Evolutionary conservation across 1,139 yeast genomes (phyloP).

Genomic region (Candida sanyaensis): DNA sequence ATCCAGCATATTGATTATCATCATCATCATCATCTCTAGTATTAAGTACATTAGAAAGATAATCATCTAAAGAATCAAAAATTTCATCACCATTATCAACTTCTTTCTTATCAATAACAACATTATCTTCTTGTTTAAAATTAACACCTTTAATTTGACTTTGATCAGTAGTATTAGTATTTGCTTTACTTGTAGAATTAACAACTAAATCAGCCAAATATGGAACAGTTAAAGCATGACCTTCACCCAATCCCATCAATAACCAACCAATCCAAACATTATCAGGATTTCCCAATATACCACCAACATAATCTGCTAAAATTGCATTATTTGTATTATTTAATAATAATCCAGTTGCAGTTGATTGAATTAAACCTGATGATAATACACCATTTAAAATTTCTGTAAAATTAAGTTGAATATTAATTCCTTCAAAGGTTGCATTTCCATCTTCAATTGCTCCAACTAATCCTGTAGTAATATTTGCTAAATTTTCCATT

Average conservation of each 20-base stretch:
- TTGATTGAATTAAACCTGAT: constrained; percentile 30
- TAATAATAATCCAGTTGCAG: constrained; percentile 26
- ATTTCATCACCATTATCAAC: background rate
- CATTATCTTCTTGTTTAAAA: background rate
- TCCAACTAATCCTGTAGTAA: constrained; percentile 13
- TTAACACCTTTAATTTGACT: constrained; percentile 10
- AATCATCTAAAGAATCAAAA: constrained; percentile 24
- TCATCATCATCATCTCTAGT: constrained; percentile 13
- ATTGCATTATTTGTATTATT: constrained; percentile 30
- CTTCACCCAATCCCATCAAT: constrained; percentile 34
- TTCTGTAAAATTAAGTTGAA: constrained; percentile 23
- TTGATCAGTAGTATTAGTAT: constrained; percentile 12
- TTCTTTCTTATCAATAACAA: background rate
- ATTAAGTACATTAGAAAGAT: constrained; percentile 32
- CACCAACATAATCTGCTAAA: constrained; percentile 28
- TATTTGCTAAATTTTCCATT: constrained; percentile 25
- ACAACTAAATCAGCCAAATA: constrained; percentile 29
- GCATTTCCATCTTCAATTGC: constrained; percentile 32
- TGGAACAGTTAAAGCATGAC: constrained; percentile 28
- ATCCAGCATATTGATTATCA: constrained; percentile 26
- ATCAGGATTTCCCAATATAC: constrained; percentile 20
- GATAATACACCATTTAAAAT: constrained; percentile 19
- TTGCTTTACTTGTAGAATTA: constrained; percentile 23
- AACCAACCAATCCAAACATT: constrained; percentile 31
- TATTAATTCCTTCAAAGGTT: constrained; percentile 40